These are phyloP conservation scores for Gleditsia sinensis DNA, from an alignment of 306 rosid genomes.

Conservation along the genomic window DNA sequence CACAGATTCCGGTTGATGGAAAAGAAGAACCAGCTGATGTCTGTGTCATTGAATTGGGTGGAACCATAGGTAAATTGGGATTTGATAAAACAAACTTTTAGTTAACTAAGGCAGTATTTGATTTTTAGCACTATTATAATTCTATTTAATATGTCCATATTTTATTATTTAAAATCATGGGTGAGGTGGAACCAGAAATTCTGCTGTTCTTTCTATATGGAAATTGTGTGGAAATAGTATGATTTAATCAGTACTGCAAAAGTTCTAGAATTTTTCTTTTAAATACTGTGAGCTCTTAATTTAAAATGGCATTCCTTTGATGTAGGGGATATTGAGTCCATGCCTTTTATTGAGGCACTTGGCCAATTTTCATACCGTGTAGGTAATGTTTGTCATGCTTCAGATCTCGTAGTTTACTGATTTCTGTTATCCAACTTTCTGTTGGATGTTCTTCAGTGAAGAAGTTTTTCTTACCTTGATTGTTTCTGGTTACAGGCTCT, in stretches of 20 bases:
- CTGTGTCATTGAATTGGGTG: slow-evolving; percentile 91
- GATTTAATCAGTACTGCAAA: neutral
- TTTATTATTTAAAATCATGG: slow-evolving; percentile 6
- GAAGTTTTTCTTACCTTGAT: slow-evolving; percentile 19
- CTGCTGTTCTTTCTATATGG: slow-evolving; percentile 18
- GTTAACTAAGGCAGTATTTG: neutral
- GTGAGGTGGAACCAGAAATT: slow-evolving; percentile 21
- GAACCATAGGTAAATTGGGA: slow-evolving; percentile 71
- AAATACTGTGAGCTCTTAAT: neutral
- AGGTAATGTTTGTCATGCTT: slow-evolving; percentile 51
- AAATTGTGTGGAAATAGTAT: neutral
- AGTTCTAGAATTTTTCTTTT: neutral
- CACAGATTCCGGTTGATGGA: slow-evolving; percentile 80
- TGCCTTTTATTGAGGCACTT: slow-evolving; percentile 86
- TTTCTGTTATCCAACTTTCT: slow-evolving; percentile 5
- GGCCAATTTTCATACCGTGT: slow-evolving; percentile 87
- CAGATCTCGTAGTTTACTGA: neutral
- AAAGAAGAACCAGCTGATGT: slow-evolving; percentile 87
- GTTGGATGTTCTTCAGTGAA: slow-evolving; percentile 18
- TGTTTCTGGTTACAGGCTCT: slow-evolving; percentile 47
- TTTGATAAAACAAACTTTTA: neutral
- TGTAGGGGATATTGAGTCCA: slow-evolving; percentile 88
- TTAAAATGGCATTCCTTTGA: slow-evolving; percentile 32
- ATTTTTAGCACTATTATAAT: slow-evolving; percentile 10
- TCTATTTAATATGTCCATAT: slow-evolving; percentile 3